A percentile compares a stretch with the other conserved stretches of the same genome.
Conservation (phyloP, 495 filamentous ascomycete genomes). For the Aspergillus biplanus region DNA sequence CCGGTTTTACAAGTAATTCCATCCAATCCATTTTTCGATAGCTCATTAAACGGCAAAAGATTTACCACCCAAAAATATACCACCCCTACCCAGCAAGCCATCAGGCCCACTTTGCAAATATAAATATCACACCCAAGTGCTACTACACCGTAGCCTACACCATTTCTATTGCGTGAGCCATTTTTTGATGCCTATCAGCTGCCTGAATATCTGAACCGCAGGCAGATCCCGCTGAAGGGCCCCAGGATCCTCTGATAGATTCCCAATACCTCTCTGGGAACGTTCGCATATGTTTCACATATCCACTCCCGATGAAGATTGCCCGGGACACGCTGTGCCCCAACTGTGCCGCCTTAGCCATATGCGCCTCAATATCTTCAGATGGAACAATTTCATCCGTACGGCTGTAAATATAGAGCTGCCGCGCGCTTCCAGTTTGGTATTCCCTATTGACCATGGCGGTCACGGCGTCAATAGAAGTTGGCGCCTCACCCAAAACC, state of each 20-base stretch:
- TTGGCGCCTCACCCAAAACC: not conserved
- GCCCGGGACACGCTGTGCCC: conserved; percentile 48
- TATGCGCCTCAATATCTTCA: conserved; percentile 56
- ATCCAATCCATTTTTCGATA: too few species aligned
- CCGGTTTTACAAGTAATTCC: too few species aligned
- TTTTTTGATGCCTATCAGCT: too few species aligned
- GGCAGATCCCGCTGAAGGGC: too few species aligned
- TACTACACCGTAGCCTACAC: too few species aligned
- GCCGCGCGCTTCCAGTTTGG: conserved; percentile 20
- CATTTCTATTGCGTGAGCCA: too few species aligned
- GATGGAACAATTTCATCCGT: conserved; percentile 58
- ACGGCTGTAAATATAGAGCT: conserved; percentile 57
- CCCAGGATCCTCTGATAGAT: not conserved
- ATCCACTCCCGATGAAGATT: conserved; percentile 55
- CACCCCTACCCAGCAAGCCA: too few species aligned
- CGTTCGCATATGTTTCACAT: conserved; percentile 59
- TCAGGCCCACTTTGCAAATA: too few species aligned
- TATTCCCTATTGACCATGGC: not conserved
- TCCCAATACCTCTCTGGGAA: conserved; percentile 58
- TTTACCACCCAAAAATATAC: too few species aligned
- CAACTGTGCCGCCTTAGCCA: conserved; percentile 41
- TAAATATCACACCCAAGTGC: too few species aligned
- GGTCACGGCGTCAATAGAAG: not conserved
- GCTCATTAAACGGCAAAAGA: too few species aligned
- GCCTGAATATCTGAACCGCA: too few species aligned